These are phyloP conservation scores for Marasmius tenuissimus DNA, from an alignment of 1,284 basidiomycete species.

Conservation along the genomic window DNA sequence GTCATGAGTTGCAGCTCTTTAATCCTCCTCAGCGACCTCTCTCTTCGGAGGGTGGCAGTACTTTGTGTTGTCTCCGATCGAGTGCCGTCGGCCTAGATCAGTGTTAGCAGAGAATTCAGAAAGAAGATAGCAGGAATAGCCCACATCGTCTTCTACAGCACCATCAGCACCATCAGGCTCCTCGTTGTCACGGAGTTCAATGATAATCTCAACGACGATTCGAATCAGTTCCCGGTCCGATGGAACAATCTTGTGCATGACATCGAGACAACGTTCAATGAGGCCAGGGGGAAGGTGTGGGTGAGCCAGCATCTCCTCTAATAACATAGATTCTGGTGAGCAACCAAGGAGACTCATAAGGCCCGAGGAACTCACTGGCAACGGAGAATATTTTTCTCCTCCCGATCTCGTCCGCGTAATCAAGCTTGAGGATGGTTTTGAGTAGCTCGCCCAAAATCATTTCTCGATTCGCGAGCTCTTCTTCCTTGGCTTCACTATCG, in stretches of 20 bases:
- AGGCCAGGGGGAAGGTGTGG: conserved; percentile 77
- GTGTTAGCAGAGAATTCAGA: conserved; percentile 14
- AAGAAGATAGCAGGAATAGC: background rate
- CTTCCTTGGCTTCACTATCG: conserved; percentile 50
- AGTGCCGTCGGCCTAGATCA: conserved; percentile 25
- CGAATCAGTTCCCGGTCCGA: conserved; percentile 91
- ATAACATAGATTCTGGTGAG: background rate
- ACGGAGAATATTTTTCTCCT: conserved; percentile 89
- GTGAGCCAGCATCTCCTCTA: conserved; percentile 87
- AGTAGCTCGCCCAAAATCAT: conserved; percentile 85
- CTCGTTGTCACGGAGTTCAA: conserved; percentile 68
- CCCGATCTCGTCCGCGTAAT: conserved; percentile 96
- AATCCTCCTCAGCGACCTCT: conserved; percentile 34
- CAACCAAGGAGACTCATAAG: background rate
- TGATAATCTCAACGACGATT: conserved; percentile 91
- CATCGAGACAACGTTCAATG: conserved; percentile 83
- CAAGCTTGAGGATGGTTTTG: conserved; percentile 79
- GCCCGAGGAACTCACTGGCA: conserved; percentile 58
- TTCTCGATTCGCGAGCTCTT: conserved; percentile 62
- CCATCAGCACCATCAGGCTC: conserved; percentile 44
- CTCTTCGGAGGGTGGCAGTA: conserved; percentile 27
- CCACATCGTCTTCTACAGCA: conserved; percentile 15
- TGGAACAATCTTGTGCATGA: conserved; percentile 81
- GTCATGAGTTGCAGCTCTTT: conserved; percentile 52
- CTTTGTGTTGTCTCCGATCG: conserved; percentile 36